Evolutionary conservation across 2,329 filamentous ascomycete species (phyloP), one percentile per base, ranked within the genome.

Genomic region (Xylariaceae sp.): DNA sequence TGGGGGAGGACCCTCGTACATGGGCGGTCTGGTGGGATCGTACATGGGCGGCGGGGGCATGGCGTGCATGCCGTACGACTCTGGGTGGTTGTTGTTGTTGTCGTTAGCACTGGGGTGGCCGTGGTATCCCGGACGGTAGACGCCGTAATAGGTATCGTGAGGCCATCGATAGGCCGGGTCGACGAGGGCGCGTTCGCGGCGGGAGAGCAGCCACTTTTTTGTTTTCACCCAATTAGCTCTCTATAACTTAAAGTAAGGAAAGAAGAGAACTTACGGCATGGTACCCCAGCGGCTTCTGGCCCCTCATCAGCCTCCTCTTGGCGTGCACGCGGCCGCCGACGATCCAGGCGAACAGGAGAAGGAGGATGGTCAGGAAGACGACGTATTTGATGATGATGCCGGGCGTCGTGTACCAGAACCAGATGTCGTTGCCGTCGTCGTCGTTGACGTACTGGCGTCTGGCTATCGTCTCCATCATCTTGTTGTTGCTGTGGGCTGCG

Each of bases 241-340:
- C n/a, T n/a, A n/a, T n/a, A n/a, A n/a, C n/a, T n/a, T n/a, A 9
- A 28, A 15, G 23, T 16, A 19, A 30, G 32, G 29, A n/a, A 24
- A 26, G 17, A 23, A 28, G 31, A 21, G 9, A 51, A 51, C 74
- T 23, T 69, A 83, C 79, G 53, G 81, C 68, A 62, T 92, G 85
- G 56, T 90, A 90, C 46, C 62, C 63, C 24, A 88, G 62, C 12
- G 85, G 81, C 13, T 70, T 67, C 26, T 79, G 66, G 2, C 84
- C 84, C 59, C 79, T 81, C 44, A 67, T 70, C 48, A 89, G 68
- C 32, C 86, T 72, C 31, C 65, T 64, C 58, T 76, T 76, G 31
- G 85, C 86, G 62, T 90, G 86, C 32, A 76, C 63, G 59, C 84
- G 83, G 44, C 83, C 84, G 43, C 76, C 69, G 38, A 85, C 50